These are phyloP conservation scores for Staphylotrichum longicolle DNA, from an alignment of 495 filamentous ascomycete genomes.

Conservation along the genomic window DNA sequence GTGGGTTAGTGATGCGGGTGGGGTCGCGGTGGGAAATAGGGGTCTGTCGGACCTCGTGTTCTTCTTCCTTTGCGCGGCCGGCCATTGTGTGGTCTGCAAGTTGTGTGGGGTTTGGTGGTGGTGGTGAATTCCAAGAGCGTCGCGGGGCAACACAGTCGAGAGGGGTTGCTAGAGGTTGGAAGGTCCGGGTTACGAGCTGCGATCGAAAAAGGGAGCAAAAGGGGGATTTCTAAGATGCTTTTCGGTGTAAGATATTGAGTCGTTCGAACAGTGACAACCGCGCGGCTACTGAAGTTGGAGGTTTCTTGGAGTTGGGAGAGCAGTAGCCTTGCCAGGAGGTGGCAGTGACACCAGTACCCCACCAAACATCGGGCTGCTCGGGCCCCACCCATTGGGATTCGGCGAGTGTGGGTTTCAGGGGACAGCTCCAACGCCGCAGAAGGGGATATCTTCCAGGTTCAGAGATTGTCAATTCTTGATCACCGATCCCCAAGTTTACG, in stretches of 20 bases:
- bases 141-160: background rate
- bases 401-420: background rate
- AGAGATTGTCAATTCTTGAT: too few relatives aligned
- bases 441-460: too few relatives aligned
- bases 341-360: conserved; percentile 19
- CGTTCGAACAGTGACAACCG: background rate
- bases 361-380: background rate
- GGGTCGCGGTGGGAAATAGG: background rate
- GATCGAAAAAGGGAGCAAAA: background rate
- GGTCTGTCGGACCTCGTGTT: conserved; percentile 39
- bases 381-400: background rate
- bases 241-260: background rate
- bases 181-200: background rate
- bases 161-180: background rate
- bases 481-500: too few relatives aligned
- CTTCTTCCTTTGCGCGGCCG: conserved; percentile 35
- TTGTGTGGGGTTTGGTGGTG: background rate
- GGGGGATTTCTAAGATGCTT: background rate
- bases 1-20: conserved; percentile 3
- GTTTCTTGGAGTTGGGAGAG: conserved; percentile 2
- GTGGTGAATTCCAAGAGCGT: background rate
- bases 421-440: too few relatives aligned
- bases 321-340: conserved; percentile 23
- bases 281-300: background rate
- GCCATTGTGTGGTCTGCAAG: conserved; percentile 38